phyloP scores from a whole-genome alignment of 148 eudicot species.

The Cornus controversa region DNA sequence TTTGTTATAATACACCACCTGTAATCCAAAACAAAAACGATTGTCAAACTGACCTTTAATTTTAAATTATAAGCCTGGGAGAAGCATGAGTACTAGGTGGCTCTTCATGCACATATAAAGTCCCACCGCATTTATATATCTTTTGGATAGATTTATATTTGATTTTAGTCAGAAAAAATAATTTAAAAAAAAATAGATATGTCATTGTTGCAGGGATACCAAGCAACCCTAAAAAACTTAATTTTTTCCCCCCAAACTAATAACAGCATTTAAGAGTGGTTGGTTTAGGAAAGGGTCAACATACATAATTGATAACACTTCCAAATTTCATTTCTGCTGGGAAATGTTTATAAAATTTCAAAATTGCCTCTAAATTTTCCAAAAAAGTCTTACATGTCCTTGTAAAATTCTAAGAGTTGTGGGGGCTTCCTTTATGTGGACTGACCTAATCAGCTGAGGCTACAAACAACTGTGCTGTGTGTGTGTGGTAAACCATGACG shows the following conservation, averaged over 20 bases:
- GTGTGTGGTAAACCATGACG: constrained; percentile 37
- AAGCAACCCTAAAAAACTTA: constrained; percentile 26
- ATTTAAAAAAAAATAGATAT: constrained; percentile 2
- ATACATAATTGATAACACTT: constrained; percentile 24
- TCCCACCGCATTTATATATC: too few relatives aligned
- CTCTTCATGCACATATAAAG: too few relatives aligned
- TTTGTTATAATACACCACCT: too few relatives aligned
- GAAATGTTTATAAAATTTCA: constrained; percentile 7
- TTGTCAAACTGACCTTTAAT: too few relatives aligned
- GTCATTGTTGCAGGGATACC: constrained; percentile 48
- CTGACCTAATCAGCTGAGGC: constrained; percentile 21
- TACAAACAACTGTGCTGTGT: not conserved
- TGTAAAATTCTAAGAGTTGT: not conserved
- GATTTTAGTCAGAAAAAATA: not conserved
- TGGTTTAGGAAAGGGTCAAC: constrained; percentile 32
- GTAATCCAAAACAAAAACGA: too few relatives aligned
- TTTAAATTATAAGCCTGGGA: too few relatives aligned
- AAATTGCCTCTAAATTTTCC: not conserved
- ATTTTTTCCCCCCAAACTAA: constrained; percentile 22
- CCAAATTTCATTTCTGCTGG: constrained; percentile 30
- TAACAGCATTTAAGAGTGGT: constrained; percentile 17
- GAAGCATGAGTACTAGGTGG: too few relatives aligned
- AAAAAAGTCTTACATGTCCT: not conserved
- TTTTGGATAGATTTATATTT: too few relatives aligned
- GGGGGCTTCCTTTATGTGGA: constrained; percentile 3